A percentile compares a stretch with the other conserved stretches of the same genome.
These are phyloP conservation scores for Blyttiomyces sp. DNA, from an alignment of 371 early-diverging fungal species.

Conservation along the genomic window DNA sequence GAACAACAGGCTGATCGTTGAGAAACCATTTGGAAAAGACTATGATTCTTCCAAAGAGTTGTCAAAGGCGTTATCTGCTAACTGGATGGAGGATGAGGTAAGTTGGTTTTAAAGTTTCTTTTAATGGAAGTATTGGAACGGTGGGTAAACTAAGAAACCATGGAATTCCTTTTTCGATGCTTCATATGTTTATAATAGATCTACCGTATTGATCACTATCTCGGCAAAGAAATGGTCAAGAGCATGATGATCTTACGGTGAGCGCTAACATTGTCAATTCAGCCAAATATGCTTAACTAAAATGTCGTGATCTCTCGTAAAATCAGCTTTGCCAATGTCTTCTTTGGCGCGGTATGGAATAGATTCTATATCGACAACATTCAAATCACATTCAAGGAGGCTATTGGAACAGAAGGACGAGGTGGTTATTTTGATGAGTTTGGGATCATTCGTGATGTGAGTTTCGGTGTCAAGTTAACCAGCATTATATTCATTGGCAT, in stretches of 20 bases:
- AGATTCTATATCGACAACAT: conserved; percentile 86
- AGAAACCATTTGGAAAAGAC: conserved; percentile 99
- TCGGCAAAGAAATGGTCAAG: conserved; percentile 99
- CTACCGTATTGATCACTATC: conserved; percentile 97
- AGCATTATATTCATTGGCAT: not conserved
- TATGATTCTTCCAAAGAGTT: conserved; percentile 76
- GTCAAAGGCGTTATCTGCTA: conserved; percentile 56
- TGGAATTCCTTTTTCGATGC: too few relatives aligned
- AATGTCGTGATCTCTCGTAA: not conserved
- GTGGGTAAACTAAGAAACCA: too few relatives aligned
- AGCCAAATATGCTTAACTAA: not conserved
- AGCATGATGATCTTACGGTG: conserved; percentile 86
- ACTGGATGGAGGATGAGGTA: conserved; percentile 86
- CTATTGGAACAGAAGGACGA: conserved; percentile 96
- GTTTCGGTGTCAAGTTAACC: not conserved
- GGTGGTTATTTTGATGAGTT: conserved; percentile 99
- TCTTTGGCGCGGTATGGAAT: conserved; percentile 92
- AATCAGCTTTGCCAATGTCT: conserved; percentile 82
- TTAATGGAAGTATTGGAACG: not conserved
- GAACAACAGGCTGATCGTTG: conserved; percentile 80
- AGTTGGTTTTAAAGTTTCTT: not conserved
- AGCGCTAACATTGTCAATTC: not conserved
- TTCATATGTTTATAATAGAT: conserved; percentile 62
- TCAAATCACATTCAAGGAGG: conserved; percentile 98
- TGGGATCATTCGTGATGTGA: conserved; percentile 98